phyloP scores from a whole-genome alignment of 306 rosid species.

The Sophora flavescens region DNA sequence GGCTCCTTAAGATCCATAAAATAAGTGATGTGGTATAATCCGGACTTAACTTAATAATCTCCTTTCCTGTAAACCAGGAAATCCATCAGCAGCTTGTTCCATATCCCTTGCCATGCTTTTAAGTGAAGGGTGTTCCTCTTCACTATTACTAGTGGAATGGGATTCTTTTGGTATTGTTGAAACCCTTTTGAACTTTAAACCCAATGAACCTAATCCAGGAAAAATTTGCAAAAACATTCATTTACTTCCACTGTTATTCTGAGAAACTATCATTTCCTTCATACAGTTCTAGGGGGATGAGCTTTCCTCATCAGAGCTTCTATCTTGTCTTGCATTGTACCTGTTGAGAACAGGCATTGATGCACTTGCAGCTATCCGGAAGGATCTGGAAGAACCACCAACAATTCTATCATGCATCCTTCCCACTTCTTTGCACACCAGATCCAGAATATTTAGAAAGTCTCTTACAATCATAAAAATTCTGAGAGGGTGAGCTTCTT shows the following conservation, averaged over 20 bases:
- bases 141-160: slow-evolving; percentile 35
- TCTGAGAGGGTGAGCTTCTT: slow-evolving; percentile 95
- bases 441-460: slow-evolving; percentile 79
- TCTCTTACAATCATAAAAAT: slow-evolving; percentile 96
- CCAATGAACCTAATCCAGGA: slow-evolving; percentile 42
- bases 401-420: slow-evolving; percentile 81
- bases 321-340: slow-evolving; percentile 71
- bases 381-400: slow-evolving; percentile 89
- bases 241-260: slow-evolving; percentile 50
- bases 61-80: slow-evolving; percentile 26
- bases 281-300: slow-evolving; percentile 68
- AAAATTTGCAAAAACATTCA: slow-evolving; percentile 43
- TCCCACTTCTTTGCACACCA: slow-evolving; percentile 97
- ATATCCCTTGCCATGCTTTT: slow-evolving; percentile 34
- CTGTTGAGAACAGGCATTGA: slow-evolving; percentile 89
- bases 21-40: no score
- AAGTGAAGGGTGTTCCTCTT: slow-evolving; percentile 22
- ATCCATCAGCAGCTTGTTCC: slow-evolving; percentile 16
- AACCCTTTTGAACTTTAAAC: slow-evolving; percentile 30
- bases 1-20: no score
- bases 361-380: slow-evolving; percentile 77
- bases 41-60: no score
- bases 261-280: slow-evolving; percentile 52
- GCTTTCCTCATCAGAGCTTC: slow-evolving; percentile 94
- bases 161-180: slow-evolving; percentile 33